Conservation (phyloP, 495 filamentous ascomycete species). For the Talaromyces liani region DNA sequence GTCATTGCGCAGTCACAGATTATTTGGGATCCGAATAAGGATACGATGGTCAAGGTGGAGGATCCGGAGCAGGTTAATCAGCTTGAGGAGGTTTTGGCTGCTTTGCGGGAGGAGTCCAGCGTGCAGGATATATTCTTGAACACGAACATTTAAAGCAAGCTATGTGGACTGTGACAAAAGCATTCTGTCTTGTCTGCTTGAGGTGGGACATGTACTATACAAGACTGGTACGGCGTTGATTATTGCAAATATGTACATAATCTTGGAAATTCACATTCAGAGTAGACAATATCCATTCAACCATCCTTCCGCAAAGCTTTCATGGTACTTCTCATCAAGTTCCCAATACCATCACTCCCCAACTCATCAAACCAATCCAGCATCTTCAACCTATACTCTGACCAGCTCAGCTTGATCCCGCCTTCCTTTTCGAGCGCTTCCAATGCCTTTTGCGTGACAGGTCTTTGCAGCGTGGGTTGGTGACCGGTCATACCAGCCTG, state of each 20-base stretch:
- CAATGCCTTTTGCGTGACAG: slow-evolving; percentile 64
- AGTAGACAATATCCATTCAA: slow-evolving; percentile 9
- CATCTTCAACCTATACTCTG: slow-evolving; percentile 69
- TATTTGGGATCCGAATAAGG: slow-evolving; percentile 76
- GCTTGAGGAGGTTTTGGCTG: slow-evolving; percentile 34
- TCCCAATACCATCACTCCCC: slow-evolving; percentile 58
- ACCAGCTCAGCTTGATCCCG: slow-evolving; percentile 61
- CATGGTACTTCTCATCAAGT: slow-evolving; percentile 81
- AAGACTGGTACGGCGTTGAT: not conserved
- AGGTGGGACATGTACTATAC: slow-evolving; percentile 14
- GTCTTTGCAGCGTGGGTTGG: slow-evolving; percentile 58
- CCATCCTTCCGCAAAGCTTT: slow-evolving; percentile 51
- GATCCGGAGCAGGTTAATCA: slow-evolving; percentile 45
- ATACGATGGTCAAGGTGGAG: slow-evolving; percentile 57
- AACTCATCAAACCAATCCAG: slow-evolving; percentile 59
- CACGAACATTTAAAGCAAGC: slow-evolving; percentile 3
- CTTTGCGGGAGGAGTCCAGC: slow-evolving; percentile 50
- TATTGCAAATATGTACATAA: slow-evolving; percentile 8
- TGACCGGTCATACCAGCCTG: slow-evolving; percentile 49
- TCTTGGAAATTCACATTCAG: not conserved
- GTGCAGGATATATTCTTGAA: slow-evolving; percentile 67
- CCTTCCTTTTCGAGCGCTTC: slow-evolving; percentile 56
- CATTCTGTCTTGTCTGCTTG: not conserved
- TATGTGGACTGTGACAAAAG: not conserved
- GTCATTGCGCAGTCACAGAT: slow-evolving; percentile 67